These are phyloP conservation scores for Cornus florida DNA, from an alignment of 148 eudicot species.

Conservation along the genomic window DNA sequence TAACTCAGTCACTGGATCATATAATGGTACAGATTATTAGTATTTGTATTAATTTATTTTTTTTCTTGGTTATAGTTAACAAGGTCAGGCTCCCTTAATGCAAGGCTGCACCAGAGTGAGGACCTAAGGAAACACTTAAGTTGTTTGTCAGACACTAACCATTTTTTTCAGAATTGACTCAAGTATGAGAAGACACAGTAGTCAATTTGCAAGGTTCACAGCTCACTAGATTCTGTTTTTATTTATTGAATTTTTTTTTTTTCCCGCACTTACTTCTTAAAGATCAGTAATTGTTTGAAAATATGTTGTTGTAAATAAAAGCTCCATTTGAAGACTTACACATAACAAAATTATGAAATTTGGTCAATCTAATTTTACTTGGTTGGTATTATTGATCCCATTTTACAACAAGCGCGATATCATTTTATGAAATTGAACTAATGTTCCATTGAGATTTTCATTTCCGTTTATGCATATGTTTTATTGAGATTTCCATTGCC, in stretches of 20 bases:
- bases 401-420: neutral
- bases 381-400: neutral
- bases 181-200: slow-evolving; percentile 29
- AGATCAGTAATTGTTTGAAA: too few species aligned
- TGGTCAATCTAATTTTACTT: too few species aligned
- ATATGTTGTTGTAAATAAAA: too few species aligned
- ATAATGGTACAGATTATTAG: slow-evolving; percentile 1
- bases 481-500: too few species aligned
- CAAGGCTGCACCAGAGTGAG: slow-evolving; percentile 31
- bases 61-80: slow-evolving; percentile 30
- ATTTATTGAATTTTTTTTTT: too few species aligned
- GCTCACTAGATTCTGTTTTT: neutral
- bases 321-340: too few species aligned
- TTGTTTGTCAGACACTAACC: slow-evolving; percentile 27
- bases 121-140: slow-evolving; percentile 33
- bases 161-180: slow-evolving; percentile 35
- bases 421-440: neutral
- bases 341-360: too few species aligned
- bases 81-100: slow-evolving; percentile 28
- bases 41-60: slow-evolving; percentile 36
- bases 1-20: neutral
- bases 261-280: too few species aligned
- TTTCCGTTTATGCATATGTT: too few species aligned
- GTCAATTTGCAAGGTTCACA: slow-evolving; percentile 51
- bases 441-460: too few species aligned